These are phyloP conservation scores for Globisporangium acanthophoron DNA, from an alignment of 352 stramenopile species.

Conservation along the genomic window DNA sequence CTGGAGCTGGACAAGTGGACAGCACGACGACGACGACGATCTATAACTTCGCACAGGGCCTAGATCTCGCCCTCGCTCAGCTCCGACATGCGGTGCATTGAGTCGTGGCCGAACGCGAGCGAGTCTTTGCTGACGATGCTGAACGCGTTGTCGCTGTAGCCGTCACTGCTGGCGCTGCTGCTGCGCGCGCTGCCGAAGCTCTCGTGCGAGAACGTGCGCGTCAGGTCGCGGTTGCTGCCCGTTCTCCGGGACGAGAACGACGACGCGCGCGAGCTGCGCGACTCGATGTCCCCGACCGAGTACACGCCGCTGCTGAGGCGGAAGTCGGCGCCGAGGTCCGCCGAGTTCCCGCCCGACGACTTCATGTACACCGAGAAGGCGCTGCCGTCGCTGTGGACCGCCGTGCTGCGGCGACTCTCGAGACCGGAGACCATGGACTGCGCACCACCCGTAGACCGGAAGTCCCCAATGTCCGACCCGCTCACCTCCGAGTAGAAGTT, in stretches of 20 bases:
- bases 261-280: constrained; percentile 17
- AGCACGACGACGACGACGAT: neutral
- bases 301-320: constrained; percentile 22
- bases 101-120: constrained; percentile 12
- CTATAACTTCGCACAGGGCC: neutral
- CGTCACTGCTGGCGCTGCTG: constrained; percentile 10
- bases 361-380: constrained; percentile 36
- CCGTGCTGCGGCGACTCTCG: constrained; percentile 6
- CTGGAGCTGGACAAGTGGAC: neutral
- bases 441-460: constrained; percentile 16
- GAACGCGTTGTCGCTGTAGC: constrained; percentile 17
- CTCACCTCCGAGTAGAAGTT: constrained; percentile 5
- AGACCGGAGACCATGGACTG: constrained; percentile 6
- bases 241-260: constrained; percentile 3
- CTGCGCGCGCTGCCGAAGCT: constrained; percentile 15
- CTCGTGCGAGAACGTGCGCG: constrained; percentile 3
- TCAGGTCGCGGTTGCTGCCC: neutral
- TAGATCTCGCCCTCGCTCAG: constrained; percentile 41
- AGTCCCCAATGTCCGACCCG: constrained; percentile 16
- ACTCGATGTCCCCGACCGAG: constrained; percentile 13
- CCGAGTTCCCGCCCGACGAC: constrained; percentile 15
- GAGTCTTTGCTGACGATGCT: constrained; percentile 15
- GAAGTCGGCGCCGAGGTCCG: constrained; percentile 12
- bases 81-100: constrained; percentile 23
- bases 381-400: constrained; percentile 24